These are phyloP conservation scores for Cystobasidium tubakii DNA, from an alignment of 768 basidiomycete genomes.

Conservation along the genomic window DNA sequence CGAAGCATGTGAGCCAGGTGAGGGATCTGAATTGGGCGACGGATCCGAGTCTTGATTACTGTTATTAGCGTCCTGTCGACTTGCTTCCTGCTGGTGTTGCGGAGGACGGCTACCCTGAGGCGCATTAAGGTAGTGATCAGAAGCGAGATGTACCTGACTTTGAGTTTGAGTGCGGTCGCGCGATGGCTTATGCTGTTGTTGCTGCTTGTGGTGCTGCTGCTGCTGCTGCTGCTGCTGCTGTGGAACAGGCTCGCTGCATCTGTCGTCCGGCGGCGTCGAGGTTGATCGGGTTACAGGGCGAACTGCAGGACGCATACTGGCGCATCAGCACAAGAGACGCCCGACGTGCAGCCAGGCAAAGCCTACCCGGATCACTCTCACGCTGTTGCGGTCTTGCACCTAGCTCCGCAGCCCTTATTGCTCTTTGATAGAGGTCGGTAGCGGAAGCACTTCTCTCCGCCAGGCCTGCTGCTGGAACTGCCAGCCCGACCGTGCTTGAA, in stretches of 20 bases:
- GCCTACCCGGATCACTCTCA: conserved; percentile 2
- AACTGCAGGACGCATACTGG: background rate
- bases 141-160: background rate
- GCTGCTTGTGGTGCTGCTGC: too few relatives aligned
- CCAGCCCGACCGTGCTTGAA: background rate
- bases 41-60: conserved; percentile 3
- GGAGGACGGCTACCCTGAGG: background rate
- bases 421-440: conserved; percentile 6
- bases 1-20: conserved; percentile 23
- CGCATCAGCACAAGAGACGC: background rate
- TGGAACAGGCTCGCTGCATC: background rate
- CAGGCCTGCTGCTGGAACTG: background rate
- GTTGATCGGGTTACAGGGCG: conserved; percentile 7
- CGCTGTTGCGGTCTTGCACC: background rate
- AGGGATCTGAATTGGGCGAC: conserved; percentile 15
- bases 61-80: background rate
- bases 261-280: conserved; percentile 19
- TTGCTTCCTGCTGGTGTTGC: background rate
- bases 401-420: background rate
- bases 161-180: too few relatives aligned
- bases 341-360: background rate
- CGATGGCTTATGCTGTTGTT: too few relatives aligned
- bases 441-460: conserved; percentile 30
- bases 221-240: background rate
- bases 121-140: conserved; percentile 3